phyloP scores from a whole-genome alignment of 192 early-diverging fungal genomes.

The Backusella australiensis region DNA sequence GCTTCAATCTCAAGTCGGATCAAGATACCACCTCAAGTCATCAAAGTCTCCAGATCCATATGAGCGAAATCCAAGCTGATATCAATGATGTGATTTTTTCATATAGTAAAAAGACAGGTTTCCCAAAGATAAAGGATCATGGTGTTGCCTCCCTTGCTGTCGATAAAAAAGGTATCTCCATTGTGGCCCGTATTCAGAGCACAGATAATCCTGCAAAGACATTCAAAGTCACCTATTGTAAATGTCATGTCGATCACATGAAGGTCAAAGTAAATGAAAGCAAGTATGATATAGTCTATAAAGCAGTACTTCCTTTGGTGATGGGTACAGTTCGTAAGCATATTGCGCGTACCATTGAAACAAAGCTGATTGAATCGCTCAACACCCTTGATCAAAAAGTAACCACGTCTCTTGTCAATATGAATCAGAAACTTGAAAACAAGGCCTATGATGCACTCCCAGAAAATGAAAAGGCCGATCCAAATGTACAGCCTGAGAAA shows the following conservation, averaged over 20 bases:
- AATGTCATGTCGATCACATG: slow-evolving; percentile 25
- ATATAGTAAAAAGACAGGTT: slow-evolving; percentile 40
- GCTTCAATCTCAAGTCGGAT: slow-evolving; percentile 27
- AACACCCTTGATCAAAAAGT: slow-evolving; percentile 26
- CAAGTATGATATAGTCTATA: slow-evolving; percentile 21
- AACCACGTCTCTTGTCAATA: background rate
- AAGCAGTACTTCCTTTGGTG: slow-evolving; percentile 34
- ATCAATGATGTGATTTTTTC: slow-evolving; percentile 39
- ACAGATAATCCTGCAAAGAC: slow-evolving; percentile 29
- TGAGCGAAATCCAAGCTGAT: slow-evolving; percentile 38
- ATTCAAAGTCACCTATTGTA: slow-evolving; percentile 33
- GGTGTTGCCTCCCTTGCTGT: slow-evolving; percentile 32
- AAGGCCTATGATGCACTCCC: slow-evolving; percentile 4
- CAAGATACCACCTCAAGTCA: slow-evolving; percentile 10
- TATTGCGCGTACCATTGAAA: slow-evolving; percentile 32
- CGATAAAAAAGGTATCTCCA: slow-evolving; percentile 14
- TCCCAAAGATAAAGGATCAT: slow-evolving; percentile 33
- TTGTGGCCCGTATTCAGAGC: slow-evolving; percentile 25
- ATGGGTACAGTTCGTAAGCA: slow-evolving; percentile 35
- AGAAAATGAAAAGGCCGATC: background rate
- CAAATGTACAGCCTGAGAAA: background rate
- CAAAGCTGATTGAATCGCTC: slow-evolving; percentile 33
- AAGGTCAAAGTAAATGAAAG: slow-evolving; percentile 11
- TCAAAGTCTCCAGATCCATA: slow-evolving; percentile 32
- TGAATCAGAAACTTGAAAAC: background rate